Conservation (phyloP, 371 early-diverging fungal genomes). For the Rhizopus arrhizus region DNA sequence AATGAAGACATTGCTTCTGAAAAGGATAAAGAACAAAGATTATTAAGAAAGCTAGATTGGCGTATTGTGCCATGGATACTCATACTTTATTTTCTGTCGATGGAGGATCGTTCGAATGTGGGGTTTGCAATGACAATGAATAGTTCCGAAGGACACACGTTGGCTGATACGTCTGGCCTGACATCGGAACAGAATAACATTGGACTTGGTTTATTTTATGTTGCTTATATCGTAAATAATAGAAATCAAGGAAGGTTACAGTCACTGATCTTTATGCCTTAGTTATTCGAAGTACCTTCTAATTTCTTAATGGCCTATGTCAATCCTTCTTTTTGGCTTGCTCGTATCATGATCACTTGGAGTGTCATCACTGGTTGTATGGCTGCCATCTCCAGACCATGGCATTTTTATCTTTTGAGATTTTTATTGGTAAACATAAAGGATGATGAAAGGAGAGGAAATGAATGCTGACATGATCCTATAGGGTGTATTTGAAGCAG, state of each 20-base stretch:
- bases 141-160: slow-evolving; percentile 39
- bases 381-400: slow-evolving; percentile 48
- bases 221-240: slow-evolving; percentile 48
- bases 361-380: slow-evolving; percentile 52
- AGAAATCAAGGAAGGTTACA: not conserved
- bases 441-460: not conserved
- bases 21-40: slow-evolving; percentile 27
- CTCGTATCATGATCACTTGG: slow-evolving; percentile 58
- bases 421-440: slow-evolving; percentile 39
- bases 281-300: slow-evolving; percentile 53
- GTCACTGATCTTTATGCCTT: not conserved
- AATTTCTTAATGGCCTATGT: slow-evolving; percentile 54
- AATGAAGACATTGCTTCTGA: slow-evolving; percentile 6
- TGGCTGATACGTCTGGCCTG: slow-evolving; percentile 42
- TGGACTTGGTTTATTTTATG: slow-evolving; percentile 52
- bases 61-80: slow-evolving; percentile 56
- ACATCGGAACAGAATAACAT: slow-evolving; percentile 46
- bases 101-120: slow-evolving; percentile 55
- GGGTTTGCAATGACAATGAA: slow-evolving; percentile 59
- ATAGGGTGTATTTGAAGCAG: slow-evolving; percentile 55
- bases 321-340: slow-evolving; percentile 52
- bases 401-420: slow-evolving; percentile 55
- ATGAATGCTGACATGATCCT: not conserved
- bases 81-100: slow-evolving; percentile 50
- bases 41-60: slow-evolving; percentile 53